Base-by-base conservation (phyloP, 1,284 basidiomycete species). In the Naganishia albida region DNA sequence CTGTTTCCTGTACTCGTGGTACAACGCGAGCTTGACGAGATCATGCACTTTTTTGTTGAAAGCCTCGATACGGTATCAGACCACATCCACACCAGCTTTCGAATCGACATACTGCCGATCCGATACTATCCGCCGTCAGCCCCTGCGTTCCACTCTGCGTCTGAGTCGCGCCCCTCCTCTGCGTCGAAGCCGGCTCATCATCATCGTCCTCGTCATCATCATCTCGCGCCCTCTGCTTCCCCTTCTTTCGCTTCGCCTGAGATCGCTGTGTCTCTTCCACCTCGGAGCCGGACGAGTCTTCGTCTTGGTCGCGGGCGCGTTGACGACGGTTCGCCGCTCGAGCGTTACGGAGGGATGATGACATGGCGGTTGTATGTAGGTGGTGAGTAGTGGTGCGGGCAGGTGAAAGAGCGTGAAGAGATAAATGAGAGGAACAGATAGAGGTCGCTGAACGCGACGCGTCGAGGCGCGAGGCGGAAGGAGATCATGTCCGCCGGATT, bases 21-120 rank as follows among this genome's bases (percentile, higher is more conserved):
- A 78, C 26, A 80, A 64, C 0, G 77, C 75, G 20, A 74, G 67
- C 43, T 76, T 69, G 28, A 76, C 75, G 8, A 79, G 46, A 50
- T 75, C 68, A 1, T 70, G 70, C 1, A 74, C 75, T 30, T 68
- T 68, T 7, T 62, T 59, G 30, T 70, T 57, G 50, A 74, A 68
- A 8, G 74, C 72, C 77, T 78, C 62, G 15, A 38, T 15, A 34
- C 30, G 18, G 44, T 23, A 7, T 38, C 20, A n/a, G n/a, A 16
- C 16, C 18, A 8, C 30, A 39, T 15, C 10, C 7, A 42, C 4
- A 7, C 13, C 46, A 13, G 7, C 23, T 10, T 13, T 3, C 3
- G 28, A 46, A 39, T 16, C 38, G 28, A 53, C 60, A 10, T 46
- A 63, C 60, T 20, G 60, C 60, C 23, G 51, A 52, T 30, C 60